Evolutionary conservation across 768 basidiomycete species (phyloP).

Genomic region (Solioccasus polychromus): DNA sequence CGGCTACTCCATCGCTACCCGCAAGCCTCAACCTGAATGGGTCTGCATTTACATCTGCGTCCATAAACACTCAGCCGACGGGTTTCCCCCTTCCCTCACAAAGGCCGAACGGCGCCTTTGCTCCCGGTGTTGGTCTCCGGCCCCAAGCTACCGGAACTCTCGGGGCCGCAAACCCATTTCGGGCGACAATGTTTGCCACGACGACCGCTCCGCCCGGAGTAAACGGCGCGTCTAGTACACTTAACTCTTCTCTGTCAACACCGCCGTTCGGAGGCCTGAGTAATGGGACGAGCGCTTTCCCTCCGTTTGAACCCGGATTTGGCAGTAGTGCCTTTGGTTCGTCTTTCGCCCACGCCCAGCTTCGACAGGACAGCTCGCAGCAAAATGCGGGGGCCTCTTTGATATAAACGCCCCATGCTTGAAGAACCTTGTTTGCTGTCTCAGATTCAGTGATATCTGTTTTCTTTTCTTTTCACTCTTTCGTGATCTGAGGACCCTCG

Average conservation of each 20-base stretch:
- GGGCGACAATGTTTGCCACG: slow-evolving; percentile 55
- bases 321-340: slow-evolving; percentile 23
- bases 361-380: slow-evolving; percentile 35
- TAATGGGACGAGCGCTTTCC: slow-evolving; percentile 2
- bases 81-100: slow-evolving; percentile 13
- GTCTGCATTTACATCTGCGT: slow-evolving; percentile 14
- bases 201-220: slow-evolving; percentile 18
- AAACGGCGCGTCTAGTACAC: slow-evolving; percentile 3
- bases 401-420: slow-evolving; percentile 41
- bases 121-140: slow-evolving; percentile 47
- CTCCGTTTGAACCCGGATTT: slow-evolving; percentile 14
- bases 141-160: slow-evolving; percentile 59
- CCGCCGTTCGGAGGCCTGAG: slow-evolving; percentile 24
- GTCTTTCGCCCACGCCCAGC: slow-evolving; percentile 18
- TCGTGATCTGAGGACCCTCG: slow-evolving; percentile 4
- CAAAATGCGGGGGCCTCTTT: slow-evolving; percentile 46
- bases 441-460: too few species aligned
- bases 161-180: slow-evolving; percentile 59
- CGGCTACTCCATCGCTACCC: slow-evolving; percentile 26
- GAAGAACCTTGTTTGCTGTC: too few species aligned
- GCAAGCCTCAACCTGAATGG: slow-evolving; percentile 12
- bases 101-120: slow-evolving; percentile 17
- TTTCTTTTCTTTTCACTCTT: neutral
- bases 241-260: slow-evolving; percentile 24
- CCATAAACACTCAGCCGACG: slow-evolving; percentile 36